Evolutionary conservation across 176 grass and related monocot genomes (phyloP), one percentile per base, ranked within the genome.

Genomic region (Cocos nucifera): DNA sequence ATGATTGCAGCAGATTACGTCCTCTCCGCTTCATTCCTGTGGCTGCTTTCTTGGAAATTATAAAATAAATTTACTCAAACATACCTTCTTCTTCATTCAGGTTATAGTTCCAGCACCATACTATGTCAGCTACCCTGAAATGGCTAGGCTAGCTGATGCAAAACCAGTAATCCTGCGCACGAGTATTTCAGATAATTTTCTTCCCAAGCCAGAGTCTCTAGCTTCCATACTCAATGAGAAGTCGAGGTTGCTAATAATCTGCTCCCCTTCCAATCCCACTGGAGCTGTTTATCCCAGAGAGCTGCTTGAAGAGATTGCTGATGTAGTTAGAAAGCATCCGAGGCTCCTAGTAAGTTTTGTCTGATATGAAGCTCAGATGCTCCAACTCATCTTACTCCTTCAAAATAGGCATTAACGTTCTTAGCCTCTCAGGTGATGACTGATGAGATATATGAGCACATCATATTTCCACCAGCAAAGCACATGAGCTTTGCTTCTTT

Each of bases 41-140:
- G 4, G 57, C 15, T 62, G 30, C 28, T 10, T 39, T 59, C 15
- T 30, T 70, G 32, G 53, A 17, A 32, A 5, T 32, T 32, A 32
- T 24, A 50, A 49, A 65, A 70, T 26, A 0, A 73, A 50, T n/a
- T 51, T 69, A 14, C 17, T 64, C 44, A 6, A 30, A 7, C 35
- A 8, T 39, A 10, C 9, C 18, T 29, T 62, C 28, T 29, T 62
- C 28, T 24, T 67, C 58, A 9, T 22, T 35, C 69, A 89, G 90
- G 90, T 95, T 71, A 62, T 95, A 62, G 81, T 95, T 66, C 90
- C 90, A 59, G 90, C 82, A 54, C 90, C 90, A 71, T 95, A 57
- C 56, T 95, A 83, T 82, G 86, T 95, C 51, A 95, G 86, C 26
- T 95, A 95, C 73, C 90, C 90, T 78, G 90, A 95, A 62, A 95